phyloP scores from a whole-genome alignment of 2,329 filamentous ascomycete species.

The Domatiomyces catenatus region DNA sequence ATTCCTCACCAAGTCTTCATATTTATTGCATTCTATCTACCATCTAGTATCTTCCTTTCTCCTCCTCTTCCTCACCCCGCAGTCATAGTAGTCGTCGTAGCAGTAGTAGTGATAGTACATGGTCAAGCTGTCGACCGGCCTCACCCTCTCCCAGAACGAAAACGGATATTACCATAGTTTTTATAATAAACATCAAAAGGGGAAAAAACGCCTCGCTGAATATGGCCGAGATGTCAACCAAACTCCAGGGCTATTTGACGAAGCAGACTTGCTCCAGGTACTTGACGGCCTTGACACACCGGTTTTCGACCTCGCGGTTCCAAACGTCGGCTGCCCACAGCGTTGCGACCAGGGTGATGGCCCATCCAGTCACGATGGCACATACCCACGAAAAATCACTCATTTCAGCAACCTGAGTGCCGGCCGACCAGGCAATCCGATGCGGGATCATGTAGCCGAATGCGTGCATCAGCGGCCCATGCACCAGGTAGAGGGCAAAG shows the following conservation, averaged over 20 bases:
- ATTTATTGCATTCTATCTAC: background rate
- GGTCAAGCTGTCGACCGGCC: background rate
- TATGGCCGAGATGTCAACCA: background rate
- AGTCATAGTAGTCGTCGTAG: background rate
- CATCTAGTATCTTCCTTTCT: background rate
- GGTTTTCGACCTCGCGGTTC: slow-evolving; percentile 14
- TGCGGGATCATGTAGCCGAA: slow-evolving; percentile 27
- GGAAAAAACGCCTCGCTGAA: background rate
- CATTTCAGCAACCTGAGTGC: slow-evolving; percentile 21
- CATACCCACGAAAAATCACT: slow-evolving; percentile 24
- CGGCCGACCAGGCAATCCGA: slow-evolving; percentile 22
- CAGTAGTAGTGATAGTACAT: background rate
- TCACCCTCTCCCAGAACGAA: too few species aligned
- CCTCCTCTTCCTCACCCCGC: too few species aligned
- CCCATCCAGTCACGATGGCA: slow-evolving; percentile 27
- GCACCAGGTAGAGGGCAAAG: slow-evolving; percentile 34
- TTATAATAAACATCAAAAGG: too few species aligned
- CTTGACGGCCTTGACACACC: slow-evolving; percentile 15
- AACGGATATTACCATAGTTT: too few species aligned
- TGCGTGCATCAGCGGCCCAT: slow-evolving; percentile 30
- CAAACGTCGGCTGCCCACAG: slow-evolving; percentile 44
- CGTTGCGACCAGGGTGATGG: slow-evolving; percentile 26
- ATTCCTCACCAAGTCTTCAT: too few species aligned
- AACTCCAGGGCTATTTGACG: background rate
- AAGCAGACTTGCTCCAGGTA: slow-evolving; percentile 14